Evolutionary conservation across 2,329 filamentous ascomycete species (phyloP).

Genomic region (Cladorrhinum sp.): DNA sequence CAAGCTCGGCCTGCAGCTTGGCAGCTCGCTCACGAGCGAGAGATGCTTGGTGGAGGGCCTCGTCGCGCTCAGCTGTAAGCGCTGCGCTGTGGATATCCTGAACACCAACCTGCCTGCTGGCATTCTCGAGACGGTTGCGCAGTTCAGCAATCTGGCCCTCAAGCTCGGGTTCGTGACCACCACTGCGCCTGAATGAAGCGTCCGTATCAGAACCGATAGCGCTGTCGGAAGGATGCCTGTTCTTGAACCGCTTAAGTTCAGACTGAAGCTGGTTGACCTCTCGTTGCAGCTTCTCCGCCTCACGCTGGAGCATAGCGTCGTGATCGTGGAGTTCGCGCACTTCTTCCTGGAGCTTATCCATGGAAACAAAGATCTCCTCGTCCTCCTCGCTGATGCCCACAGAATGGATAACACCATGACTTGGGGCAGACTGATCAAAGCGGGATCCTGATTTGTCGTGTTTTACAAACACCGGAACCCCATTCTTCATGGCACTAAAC

Average conservation of each 20-base stretch:
- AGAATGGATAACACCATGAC: slow-evolving; percentile 50
- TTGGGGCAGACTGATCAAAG: slow-evolving; percentile 34
- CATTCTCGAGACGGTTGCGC: slow-evolving; percentile 59
- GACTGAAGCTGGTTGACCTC: slow-evolving; percentile 50
- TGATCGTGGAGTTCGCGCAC: slow-evolving; percentile 55
- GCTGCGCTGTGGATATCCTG: slow-evolving; percentile 62
- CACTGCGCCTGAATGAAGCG: slow-evolving; percentile 42
- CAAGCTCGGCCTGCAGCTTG: slow-evolving; percentile 38
- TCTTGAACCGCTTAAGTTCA: slow-evolving; percentile 45
- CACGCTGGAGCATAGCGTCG: slow-evolving; percentile 53
- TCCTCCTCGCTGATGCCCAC: slow-evolving; percentile 52
- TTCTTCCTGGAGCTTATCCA: slow-evolving; percentile 61
- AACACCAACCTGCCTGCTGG: slow-evolving; percentile 60
- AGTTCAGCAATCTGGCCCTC: slow-evolving; percentile 52
- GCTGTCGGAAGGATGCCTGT: slow-evolving; percentile 41
- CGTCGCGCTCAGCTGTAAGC: slow-evolving; percentile 62
- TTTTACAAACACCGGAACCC: slow-evolving; percentile 55
- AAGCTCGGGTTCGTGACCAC: slow-evolving; percentile 38
- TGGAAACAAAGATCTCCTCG: slow-evolving; percentile 57
- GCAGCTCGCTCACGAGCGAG: slow-evolving; percentile 49
- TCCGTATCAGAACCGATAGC: slow-evolving; percentile 45
- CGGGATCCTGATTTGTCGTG: slow-evolving; percentile 50
- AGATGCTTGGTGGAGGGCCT: slow-evolving; percentile 59
- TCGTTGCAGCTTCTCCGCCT: slow-evolving; percentile 51
- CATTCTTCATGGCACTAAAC: slow-evolving; percentile 51